Percentiles rank a stretch among this genome's conserved stretches.
phyloP scores from a whole-genome alignment of 331 rosid genomes.

The Malus hybrid region DNA sequence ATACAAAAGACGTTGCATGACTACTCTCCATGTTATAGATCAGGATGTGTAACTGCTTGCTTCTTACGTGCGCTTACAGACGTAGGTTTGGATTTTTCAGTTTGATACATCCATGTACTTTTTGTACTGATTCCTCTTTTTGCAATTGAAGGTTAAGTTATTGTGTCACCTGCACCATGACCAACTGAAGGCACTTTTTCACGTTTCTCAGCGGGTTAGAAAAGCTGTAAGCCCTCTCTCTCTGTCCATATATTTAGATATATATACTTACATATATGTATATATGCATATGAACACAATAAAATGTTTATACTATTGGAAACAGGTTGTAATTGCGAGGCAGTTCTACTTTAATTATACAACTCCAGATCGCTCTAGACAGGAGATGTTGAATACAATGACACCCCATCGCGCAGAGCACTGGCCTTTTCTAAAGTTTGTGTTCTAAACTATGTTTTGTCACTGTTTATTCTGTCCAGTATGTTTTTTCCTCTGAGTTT shows the following conservation, averaged over 20 bases:
- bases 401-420: conserved; percentile 68
- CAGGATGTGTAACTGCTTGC: not conserved
- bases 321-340: conserved; percentile 70
- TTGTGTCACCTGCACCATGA: conserved; percentile 91
- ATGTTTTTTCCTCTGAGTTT: not conserved
- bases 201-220: conserved; percentile 71
- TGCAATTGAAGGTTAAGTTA: conserved; percentile 57
- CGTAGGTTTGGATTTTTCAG: not conserved
- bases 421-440: conserved; percentile 77
- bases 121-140: conserved; percentile 16
- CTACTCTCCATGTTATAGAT: too few species aligned
- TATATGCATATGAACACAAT: not conserved
- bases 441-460: not conserved
- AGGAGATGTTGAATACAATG: conserved; percentile 61
- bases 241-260: not conserved
- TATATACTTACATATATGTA: too few species aligned
- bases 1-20: too few species aligned
- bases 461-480: not conserved
- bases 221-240: conserved; percentile 55
- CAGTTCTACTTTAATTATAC: conserved; percentile 87
- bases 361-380: conserved; percentile 86
- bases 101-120: not conserved
- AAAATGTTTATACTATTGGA: conserved; percentile 2
- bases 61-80: not conserved
- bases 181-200: conserved; percentile 84